Evolutionary conservation across 768 basidiomycete genomes (phyloP).

Genomic region (Tremella mesenterica): DNA sequence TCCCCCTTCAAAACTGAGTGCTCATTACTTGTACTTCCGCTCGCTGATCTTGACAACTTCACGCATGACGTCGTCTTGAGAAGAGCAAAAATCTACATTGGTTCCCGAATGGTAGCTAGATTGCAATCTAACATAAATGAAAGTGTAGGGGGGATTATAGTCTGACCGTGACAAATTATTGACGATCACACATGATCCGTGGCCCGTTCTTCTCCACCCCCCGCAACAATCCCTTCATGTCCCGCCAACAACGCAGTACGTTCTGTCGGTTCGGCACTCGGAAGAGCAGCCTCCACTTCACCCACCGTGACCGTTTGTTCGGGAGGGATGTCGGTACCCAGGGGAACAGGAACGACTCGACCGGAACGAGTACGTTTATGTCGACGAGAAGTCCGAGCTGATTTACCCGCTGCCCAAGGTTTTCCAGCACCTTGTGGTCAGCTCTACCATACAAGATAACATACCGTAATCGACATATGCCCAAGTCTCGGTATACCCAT

Average conservation of each 20-base stretch:
- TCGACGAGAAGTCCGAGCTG: constrained; percentile 27
- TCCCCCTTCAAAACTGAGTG: too few species aligned
- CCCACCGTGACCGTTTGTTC: constrained; percentile 34
- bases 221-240: constrained; percentile 9
- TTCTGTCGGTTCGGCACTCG: constrained; percentile 14
- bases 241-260: constrained; percentile 31
- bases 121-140: too few species aligned
- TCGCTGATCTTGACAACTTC: too few species aligned
- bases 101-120: too few species aligned
- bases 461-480: not conserved
- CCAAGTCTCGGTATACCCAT: too few species aligned
- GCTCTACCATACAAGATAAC: too few species aligned
- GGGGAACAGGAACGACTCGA: constrained; percentile 34
- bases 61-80: too few species aligned
- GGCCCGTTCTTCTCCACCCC: constrained; percentile 17
- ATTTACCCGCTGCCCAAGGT: constrained; percentile 43
- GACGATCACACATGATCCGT: too few species aligned
- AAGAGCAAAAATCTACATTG: too few species aligned
- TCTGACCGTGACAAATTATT: too few species aligned
- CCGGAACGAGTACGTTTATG: constrained; percentile 41
- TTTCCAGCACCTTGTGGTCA: constrained; percentile 29
- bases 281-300: constrained; percentile 23
- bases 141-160: too few species aligned
- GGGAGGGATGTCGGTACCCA: constrained; percentile 26
- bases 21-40: not conserved